A percentile compares a stretch with the other conserved stretches of the same genome.
These are phyloP conservation scores for Sporobolomyces pararoseus DNA, from an alignment of 768 basidiomycete genomes.

Conservation along the genomic window DNA sequence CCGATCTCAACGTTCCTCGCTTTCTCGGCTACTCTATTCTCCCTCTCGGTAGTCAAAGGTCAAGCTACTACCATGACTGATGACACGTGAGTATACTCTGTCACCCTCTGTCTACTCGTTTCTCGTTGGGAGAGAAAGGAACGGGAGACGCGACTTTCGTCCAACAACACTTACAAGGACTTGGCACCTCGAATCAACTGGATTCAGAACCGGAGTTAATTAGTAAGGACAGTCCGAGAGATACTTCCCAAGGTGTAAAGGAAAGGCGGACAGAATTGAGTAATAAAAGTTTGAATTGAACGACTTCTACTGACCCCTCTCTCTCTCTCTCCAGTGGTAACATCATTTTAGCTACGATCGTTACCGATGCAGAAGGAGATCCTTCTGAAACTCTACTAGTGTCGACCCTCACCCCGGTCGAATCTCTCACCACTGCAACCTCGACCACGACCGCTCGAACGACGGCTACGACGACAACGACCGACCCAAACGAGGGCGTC, in stretches of 20 bases:
- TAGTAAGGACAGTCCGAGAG: too few species aligned
- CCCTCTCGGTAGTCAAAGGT: background rate
- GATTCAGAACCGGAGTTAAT: too few species aligned
- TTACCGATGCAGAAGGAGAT: constrained; percentile 32
- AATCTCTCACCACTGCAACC: background rate
- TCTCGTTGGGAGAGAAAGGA: too few species aligned
- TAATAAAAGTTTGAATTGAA: background rate
- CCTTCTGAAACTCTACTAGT: constrained; percentile 15
- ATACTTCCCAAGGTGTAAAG: too few species aligned
- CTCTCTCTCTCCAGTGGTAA: constrained; percentile 14
- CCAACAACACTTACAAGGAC: too few species aligned
- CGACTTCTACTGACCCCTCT: background rate
- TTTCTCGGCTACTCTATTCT: background rate
- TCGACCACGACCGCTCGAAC: background rate
- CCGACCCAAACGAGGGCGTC: background rate
- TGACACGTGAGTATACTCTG: constrained; percentile 6
- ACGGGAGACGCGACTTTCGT: too few species aligned
- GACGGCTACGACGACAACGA: constrained; percentile 15
- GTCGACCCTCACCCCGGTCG: constrained; percentile 9
- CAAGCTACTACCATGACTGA: constrained; percentile 7
- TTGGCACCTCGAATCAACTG: too few species aligned
- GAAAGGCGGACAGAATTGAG: too few species aligned
- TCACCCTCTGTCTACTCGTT: too few species aligned
- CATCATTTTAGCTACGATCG: constrained; percentile 18
- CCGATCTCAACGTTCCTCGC: background rate